Percentiles rank a stretch among this genome's conserved stretches.
phyloP scores from a whole-genome alignment of 2,329 filamentous ascomycete species.

The Talaromyces sp. region DNA sequence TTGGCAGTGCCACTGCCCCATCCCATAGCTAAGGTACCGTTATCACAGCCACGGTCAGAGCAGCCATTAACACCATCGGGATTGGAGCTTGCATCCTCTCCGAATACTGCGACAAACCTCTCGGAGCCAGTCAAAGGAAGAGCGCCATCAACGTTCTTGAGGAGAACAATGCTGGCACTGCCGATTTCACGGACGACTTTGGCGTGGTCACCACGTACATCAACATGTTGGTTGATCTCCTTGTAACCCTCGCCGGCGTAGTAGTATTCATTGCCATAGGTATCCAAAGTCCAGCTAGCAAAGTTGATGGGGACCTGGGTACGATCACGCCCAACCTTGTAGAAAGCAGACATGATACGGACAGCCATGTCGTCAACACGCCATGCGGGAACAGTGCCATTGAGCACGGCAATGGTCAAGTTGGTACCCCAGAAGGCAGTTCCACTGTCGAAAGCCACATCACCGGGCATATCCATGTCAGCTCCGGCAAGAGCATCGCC shows the following conservation, averaged over 20 bases:
- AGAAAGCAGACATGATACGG: slow-evolving; percentile 69
- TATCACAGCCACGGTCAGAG: slow-evolving; percentile 62
- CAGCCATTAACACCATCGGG: slow-evolving; percentile 77
- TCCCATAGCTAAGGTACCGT: slow-evolving; percentile 62
- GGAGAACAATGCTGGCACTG: slow-evolving; percentile 76
- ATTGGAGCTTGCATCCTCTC: slow-evolving; percentile 78
- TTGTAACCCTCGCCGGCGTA: slow-evolving; percentile 61
- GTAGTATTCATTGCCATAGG: slow-evolving; percentile 67
- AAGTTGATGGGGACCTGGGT: slow-evolving; percentile 68
- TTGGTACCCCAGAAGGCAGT: slow-evolving; percentile 80
- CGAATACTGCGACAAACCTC: slow-evolving; percentile 72
- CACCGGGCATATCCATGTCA: slow-evolving; percentile 84
- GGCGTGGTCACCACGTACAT: slow-evolving; percentile 76
- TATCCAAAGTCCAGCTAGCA: slow-evolving; percentile 79
- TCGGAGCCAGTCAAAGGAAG: slow-evolving; percentile 75
- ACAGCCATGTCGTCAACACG: slow-evolving; percentile 89
- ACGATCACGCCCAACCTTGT: slow-evolving; percentile 60
- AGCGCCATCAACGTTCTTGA: slow-evolving; percentile 73
- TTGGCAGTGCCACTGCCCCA: slow-evolving; percentile 62
- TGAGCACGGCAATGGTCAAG: slow-evolving; percentile 80
- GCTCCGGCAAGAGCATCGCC: slow-evolving; percentile 65
- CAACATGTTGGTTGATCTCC: slow-evolving; percentile 75
- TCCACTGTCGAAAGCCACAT: slow-evolving; percentile 72
- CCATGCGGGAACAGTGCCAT: slow-evolving; percentile 84
- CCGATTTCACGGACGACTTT: slow-evolving; percentile 71